Evolutionary conservation across 2,329 filamentous ascomycete genomes (phyloP), one percentile per base, ranked within the genome.

Genomic region (Bipolaris oryzae): DNA sequence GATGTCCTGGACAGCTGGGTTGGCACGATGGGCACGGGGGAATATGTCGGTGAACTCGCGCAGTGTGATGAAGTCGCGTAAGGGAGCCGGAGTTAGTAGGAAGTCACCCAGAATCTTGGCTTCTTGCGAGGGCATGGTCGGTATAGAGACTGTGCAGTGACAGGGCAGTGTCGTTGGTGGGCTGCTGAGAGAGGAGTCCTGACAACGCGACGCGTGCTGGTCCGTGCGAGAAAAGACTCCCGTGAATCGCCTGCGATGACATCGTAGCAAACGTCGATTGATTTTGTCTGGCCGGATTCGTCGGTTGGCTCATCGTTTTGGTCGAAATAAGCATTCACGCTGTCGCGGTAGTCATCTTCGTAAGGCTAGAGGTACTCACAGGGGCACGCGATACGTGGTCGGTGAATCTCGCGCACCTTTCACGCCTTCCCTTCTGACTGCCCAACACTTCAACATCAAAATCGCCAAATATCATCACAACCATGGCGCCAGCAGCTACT

Each of bases 41-140:
- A 96, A 95, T 39, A 94, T 82, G 25, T 87, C 82, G 41, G 85
- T 87, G 79, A 96, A 96, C 63, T 91, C 85, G 55, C 87, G 82
- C 44, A 92, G 82, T 7, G 91, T 88, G 64, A 92, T 80, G 70
- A 92, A 85, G 61, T 88, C 84, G 39, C 89, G 88, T 35, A 96
- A 81, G 25, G 89, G 84, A 7, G 91, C 88, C 11, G 92, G 90
- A 28, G 88, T 82, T 34, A 96, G 84, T 56, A 96, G 85, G 74
- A 94, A 96, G 76, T 89, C 88, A 69, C 83, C 82, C 49, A 96
- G 84, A 62, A 96, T 90, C 25, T 86, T 84, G 53, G 85, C 81
- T 78, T 96, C 92, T 42, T 87, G 88, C 7, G 89, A 87, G 3
- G 90, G 80, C 89, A 92, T 92, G 58, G 61, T 60, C 34, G 50